Conservation (phyloP, 192 early-diverging fungal species). For the Coemansia sp. region DNA sequence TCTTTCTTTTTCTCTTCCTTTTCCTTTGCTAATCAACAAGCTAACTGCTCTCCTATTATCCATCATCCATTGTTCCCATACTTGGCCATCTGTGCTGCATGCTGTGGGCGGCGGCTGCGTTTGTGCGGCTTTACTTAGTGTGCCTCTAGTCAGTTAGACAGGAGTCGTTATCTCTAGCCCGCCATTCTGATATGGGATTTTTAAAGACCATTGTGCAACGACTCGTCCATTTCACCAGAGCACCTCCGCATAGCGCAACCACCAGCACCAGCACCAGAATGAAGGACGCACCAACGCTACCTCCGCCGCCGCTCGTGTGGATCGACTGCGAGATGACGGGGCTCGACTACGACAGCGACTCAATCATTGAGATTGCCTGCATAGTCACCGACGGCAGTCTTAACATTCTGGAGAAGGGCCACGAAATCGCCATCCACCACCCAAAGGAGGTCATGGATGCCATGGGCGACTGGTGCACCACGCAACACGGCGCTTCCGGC, state of each 20-base stretch:
- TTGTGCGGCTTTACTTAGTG: no score
- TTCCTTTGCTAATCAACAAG: not conserved
- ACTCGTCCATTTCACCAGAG: no score
- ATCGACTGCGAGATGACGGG: slow-evolving; percentile 59
- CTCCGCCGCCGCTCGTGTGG: slow-evolving; percentile 46
- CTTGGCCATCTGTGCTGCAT: no score
- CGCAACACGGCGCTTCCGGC: slow-evolving; percentile 85
- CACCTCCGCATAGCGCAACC: no score
- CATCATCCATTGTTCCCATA: no score
- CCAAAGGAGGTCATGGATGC: slow-evolving; percentile 70
- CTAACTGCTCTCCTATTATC: no score
- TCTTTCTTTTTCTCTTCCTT: not conserved
- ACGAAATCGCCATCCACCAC: slow-evolving; percentile 74
- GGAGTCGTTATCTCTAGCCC: no score
- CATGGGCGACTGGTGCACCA: slow-evolving; percentile 91
- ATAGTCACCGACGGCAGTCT: slow-evolving; percentile 88
- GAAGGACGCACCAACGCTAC: not conserved
- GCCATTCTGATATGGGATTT: no score
- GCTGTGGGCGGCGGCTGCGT: no score
- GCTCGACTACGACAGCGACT: slow-evolving; percentile 61
- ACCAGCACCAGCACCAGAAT: not conserved
- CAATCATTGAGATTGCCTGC: slow-evolving; percentile 87
- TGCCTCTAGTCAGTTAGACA: no score
- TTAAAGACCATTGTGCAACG: no score
- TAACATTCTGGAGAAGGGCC: slow-evolving; percentile 76